Evolutionary conservation across 2,329 filamentous ascomycete species (phyloP).

Genomic region (Alternaria rosae): DNA sequence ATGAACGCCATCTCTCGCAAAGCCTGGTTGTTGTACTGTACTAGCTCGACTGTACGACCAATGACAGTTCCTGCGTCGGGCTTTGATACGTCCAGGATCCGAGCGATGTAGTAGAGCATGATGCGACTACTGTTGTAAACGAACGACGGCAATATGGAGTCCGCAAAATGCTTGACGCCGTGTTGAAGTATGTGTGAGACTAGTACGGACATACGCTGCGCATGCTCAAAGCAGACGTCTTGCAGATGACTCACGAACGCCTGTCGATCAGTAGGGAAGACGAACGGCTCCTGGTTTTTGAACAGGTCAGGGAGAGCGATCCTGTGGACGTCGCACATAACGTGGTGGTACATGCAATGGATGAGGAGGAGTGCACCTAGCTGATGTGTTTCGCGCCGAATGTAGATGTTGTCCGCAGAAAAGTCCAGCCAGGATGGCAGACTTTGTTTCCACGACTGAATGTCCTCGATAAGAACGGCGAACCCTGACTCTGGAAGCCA

Average conservation of each 20-base stretch:
- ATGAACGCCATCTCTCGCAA: conserved; percentile 41
- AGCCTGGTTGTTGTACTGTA: conserved; percentile 43
- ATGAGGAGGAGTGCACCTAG: conserved; percentile 42
- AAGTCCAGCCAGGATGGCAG: conserved; percentile 43
- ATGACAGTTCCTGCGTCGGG: conserved; percentile 35
- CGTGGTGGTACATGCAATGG: conserved; percentile 47
- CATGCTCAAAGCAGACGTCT: conserved; percentile 41
- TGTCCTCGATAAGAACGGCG: conserved; percentile 31
- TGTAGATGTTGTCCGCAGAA: conserved; percentile 45
- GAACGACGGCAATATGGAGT: conserved; percentile 43
- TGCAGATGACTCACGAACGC: conserved; percentile 36
- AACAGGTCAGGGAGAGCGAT: conserved; percentile 43
- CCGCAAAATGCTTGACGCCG: conserved; percentile 43
- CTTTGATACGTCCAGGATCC: conserved; percentile 37
- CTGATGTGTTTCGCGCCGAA: conserved; percentile 43
- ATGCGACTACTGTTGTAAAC: conserved; percentile 46
- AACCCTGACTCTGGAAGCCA: conserved; percentile 42
- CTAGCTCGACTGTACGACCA: conserved; percentile 37
- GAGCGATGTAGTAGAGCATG: conserved; percentile 45
- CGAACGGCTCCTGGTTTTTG: conserved; percentile 40
- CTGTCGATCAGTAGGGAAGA: conserved; percentile 36
- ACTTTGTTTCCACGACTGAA: conserved; percentile 39
- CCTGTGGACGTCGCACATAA: conserved; percentile 42
- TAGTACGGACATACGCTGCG: conserved; percentile 38
- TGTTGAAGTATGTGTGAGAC: conserved; percentile 40